phyloP scores from a whole-genome alignment of 75 land plant genomes.

The Cunninghamia lanceolata region DNA sequence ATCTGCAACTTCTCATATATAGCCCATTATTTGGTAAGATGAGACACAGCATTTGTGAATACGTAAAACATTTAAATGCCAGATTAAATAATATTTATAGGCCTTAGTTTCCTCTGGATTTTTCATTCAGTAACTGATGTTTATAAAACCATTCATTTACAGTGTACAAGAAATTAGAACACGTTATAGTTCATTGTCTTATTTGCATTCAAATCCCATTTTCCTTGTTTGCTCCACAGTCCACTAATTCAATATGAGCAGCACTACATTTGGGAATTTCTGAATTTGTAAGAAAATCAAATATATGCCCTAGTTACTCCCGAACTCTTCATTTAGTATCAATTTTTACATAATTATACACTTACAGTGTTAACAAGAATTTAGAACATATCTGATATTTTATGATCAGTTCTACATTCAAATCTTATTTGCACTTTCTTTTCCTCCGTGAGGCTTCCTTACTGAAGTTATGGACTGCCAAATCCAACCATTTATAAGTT shows the following conservation, averaged over 20 bases:
- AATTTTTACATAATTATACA: not conserved
- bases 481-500: too few species aligned
- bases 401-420: not conserved
- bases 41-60: too few species aligned
- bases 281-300: too few species aligned
- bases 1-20: not conserved
- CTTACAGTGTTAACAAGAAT: not conserved
- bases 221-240: not conserved
- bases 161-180: not conserved
- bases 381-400: not conserved
- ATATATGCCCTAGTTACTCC: not conserved
- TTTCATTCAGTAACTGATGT: not conserved
- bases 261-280: too few species aligned
- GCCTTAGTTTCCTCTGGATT: not conserved
- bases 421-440: not conserved
- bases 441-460: not conserved
- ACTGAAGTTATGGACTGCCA: too few species aligned
- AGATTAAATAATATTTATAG: not conserved
- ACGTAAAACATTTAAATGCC: not conserved
- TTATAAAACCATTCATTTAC: not conserved
- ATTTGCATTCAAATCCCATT: not conserved
- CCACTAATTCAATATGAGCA: too few species aligned
- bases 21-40: not conserved
- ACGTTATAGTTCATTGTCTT: not conserved
- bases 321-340: not conserved